phyloP scores from a whole-genome alignment of 2,329 filamentous ascomycete genomes.

The Metarhizium robertsii region DNA sequence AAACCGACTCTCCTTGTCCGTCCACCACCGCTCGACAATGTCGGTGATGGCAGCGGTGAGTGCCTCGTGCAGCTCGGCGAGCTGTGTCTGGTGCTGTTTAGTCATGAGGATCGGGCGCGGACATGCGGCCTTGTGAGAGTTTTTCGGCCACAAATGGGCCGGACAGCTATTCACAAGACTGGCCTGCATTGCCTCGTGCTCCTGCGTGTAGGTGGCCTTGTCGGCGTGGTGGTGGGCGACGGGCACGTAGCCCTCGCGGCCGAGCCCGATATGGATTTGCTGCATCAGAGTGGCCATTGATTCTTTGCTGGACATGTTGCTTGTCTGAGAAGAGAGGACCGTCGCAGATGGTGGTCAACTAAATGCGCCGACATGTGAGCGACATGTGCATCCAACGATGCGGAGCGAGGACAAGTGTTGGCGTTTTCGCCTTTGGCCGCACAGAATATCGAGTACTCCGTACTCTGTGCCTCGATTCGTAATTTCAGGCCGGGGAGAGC shows the following conservation, averaged over 20 bases:
- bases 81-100: slow-evolving; percentile 18
- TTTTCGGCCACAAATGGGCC: slow-evolving; percentile 18
- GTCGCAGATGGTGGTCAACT: too few species aligned
- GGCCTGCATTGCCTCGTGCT: slow-evolving; percentile 12
- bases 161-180: slow-evolving; percentile 14
- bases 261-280: slow-evolving; percentile 13
- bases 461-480: too few species aligned
- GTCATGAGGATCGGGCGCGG: slow-evolving; percentile 26
- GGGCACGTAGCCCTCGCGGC: slow-evolving; percentile 2
- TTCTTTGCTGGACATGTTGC: too few species aligned
- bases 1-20: slow-evolving; percentile 19
- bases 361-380: too few species aligned
- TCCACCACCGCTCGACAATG: slow-evolving; percentile 31
- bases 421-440: too few species aligned
- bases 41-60: slow-evolving; percentile 22
- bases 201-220: slow-evolving; percentile 5
- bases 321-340: too few species aligned
- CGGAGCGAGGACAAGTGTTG: too few species aligned
- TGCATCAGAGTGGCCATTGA: slow-evolving; percentile 3
- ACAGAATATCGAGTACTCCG: too few species aligned
- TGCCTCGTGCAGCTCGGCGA: slow-evolving; percentile 20
- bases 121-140: slow-evolving; percentile 16
- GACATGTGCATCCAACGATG: too few species aligned
- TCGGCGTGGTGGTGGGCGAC: slow-evolving; percentile 2
- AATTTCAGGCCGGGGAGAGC: too few species aligned